Base-by-base conservation (phyloP, 768 basidiomycete species). In the Guyanaporus albipodus region DNA sequence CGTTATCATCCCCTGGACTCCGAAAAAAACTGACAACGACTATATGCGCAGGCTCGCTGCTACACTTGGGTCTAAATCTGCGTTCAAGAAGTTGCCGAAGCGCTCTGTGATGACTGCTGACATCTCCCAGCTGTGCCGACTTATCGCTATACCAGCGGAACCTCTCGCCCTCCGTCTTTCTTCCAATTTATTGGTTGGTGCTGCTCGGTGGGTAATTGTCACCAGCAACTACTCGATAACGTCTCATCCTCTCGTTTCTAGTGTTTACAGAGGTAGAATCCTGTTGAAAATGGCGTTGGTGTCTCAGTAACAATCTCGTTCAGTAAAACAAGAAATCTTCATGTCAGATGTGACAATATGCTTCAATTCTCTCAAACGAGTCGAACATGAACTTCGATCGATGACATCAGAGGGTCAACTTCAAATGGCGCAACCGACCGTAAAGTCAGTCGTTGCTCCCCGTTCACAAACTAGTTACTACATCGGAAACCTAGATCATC, bases 101-200 rank as follows among this genome's bases (percentile, higher is more conserved):
- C 81, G 84, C 53, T 87, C 88, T 44, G 84, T 94, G n/a, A 71
- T 90, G 56, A 83, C 80, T 4, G 89, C 91, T 28, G 85, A 95
- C 64, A 91, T 95, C 37, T 66, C 80, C 27, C 78, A 87, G 63
- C 67, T 94, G 59, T 95, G 92, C 63, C 77, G 74, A 29, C 75
- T 91, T 31, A 92, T 95, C 42, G 77, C 82, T 22, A 75, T 86
- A 56, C 92, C 92, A n/a, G 66, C 74, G 19, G 92, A 94, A 55
- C 92, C 92, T 31, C 74, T 95, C 27, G 91, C 92, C 2, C 69
- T 95, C 46, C 75, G 92, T 53, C 70, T 94, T 44, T 92, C 91
- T 9, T 91, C 90, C 48, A 91, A 91, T 60, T 69, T 95, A 34
- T 82, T 95, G 75, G 84, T 94, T 50, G 92, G 92, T 4, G 92